Percentiles rank a stretch among this genome's conserved stretches.
Evolutionary conservation across 208 protist species (phyloP).

Genomic region (Endotrypanum monterogeii): DNA sequence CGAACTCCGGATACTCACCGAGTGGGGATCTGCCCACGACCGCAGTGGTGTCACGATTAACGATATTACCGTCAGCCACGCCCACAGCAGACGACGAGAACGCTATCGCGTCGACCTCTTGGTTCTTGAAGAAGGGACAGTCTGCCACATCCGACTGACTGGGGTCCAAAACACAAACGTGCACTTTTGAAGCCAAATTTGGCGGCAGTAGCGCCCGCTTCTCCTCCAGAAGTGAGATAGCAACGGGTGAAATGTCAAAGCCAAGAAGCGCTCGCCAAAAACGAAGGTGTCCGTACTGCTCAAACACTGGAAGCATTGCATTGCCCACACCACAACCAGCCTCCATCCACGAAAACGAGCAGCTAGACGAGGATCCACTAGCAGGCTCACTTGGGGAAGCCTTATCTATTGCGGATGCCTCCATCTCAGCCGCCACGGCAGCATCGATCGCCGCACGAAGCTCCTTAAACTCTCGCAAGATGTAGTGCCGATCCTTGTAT

Average conservation of each 20-base stretch:
- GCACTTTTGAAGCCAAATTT: constrained; percentile 50
- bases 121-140: constrained; percentile 30
- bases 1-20: constrained; percentile 51
- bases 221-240: constrained; percentile 75
- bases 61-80: not conserved
- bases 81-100: not conserved
- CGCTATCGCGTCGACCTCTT: not conserved
- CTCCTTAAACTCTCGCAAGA: constrained; percentile 84
- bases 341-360: constrained; percentile 81
- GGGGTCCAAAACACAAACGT: constrained; percentile 60
- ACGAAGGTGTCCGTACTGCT: constrained; percentile 69
- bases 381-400: not conserved
- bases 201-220: constrained; percentile 42
- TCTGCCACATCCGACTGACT: constrained; percentile 46
- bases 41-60: not conserved
- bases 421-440: constrained; percentile 8
- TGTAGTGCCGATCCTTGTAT: constrained; percentile 91
- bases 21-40: not conserved
- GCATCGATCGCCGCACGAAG: constrained; percentile 54
- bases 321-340: constrained; percentile 96
- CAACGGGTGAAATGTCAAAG: constrained; percentile 92
- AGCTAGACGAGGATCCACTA: not conserved
- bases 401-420: not conserved
- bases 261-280: constrained; percentile 67
- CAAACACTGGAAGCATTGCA: constrained; percentile 88